Percentiles rank a stretch among this genome's conserved stretches.
phyloP scores from a whole-genome alignment of 331 rosid species.

The Dryas integrifolia region DNA sequence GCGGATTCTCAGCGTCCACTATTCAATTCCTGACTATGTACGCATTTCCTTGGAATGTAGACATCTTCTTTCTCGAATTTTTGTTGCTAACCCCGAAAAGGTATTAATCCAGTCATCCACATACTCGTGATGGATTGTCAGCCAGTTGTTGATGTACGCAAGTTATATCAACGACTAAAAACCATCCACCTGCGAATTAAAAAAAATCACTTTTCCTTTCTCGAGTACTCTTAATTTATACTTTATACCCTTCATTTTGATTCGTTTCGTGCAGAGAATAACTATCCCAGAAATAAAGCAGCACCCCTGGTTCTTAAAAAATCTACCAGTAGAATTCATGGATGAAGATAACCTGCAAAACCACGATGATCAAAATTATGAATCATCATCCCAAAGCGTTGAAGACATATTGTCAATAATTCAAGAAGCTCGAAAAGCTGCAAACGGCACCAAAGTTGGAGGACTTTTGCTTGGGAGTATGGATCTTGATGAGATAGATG shows the following conservation, averaged over 20 bases:
- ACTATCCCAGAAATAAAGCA: conserved; percentile 76
- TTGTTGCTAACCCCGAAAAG: conserved; percentile 81
- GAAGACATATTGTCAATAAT: conserved; percentile 66
- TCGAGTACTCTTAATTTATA: neutral
- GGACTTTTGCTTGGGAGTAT: conserved; percentile 64
- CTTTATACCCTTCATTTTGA: neutral
- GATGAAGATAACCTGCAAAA: conserved; percentile 40
- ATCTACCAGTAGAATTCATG: conserved; percentile 69
- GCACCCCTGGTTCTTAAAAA: conserved; percentile 73
- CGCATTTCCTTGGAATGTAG: conserved; percentile 63
- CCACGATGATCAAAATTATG: conserved; percentile 24
- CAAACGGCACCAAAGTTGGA: conserved; percentile 49
- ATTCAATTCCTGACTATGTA: conserved; percentile 80
- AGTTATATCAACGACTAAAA: too few relatives aligned
- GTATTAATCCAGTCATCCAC: conserved; percentile 29
- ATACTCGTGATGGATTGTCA: too few relatives aligned
- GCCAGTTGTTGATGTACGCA: neutral
- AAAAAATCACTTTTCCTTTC: neutral
- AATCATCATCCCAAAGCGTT: conserved; percentile 35
- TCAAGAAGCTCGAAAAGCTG: conserved; percentile 70
- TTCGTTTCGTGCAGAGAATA: conserved; percentile 58
- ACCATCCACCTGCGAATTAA: too few relatives aligned
- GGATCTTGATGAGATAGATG: conserved; percentile 88
- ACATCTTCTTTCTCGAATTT: conserved; percentile 78
- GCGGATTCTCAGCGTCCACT: conserved; percentile 89